These are phyloP conservation scores for Mycosphaerella sp. DNA, from an alignment of 2,329 filamentous ascomycete species.

Conservation along the genomic window DNA sequence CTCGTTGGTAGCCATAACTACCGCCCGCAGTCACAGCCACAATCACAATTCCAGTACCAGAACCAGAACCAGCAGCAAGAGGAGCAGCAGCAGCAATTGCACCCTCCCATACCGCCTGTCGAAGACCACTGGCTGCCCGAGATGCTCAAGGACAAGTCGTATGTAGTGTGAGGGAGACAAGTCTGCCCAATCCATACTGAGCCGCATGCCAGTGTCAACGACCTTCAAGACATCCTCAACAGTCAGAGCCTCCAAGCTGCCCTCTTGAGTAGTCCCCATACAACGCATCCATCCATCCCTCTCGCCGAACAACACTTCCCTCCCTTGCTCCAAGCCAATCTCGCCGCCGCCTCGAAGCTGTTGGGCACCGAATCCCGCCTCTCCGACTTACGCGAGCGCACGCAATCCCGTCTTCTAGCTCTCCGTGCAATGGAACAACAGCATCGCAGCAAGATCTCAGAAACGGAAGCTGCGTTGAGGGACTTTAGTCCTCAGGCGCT, in stretches of 20 bases:
- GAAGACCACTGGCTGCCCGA: slow-evolving; percentile 70
- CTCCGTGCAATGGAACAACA: slow-evolving; percentile 85
- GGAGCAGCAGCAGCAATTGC: slow-evolving; percentile 13
- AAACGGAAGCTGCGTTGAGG: slow-evolving; percentile 77
- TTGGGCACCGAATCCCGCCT: slow-evolving; percentile 55
- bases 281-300: slow-evolving; percentile 64
- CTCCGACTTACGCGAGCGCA: slow-evolving; percentile 57
- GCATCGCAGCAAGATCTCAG: slow-evolving; percentile 80
- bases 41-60: neutral
- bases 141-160: slow-evolving; percentile 76
- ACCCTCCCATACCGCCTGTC: slow-evolving; percentile 23
- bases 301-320: slow-evolving; percentile 60
- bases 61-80: slow-evolving; percentile 10
- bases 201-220: slow-evolving; percentile 49
- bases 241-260: slow-evolving; percentile 62
- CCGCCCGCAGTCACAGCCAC: slow-evolving; percentile 6
- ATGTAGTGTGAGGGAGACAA: slow-evolving; percentile 30
- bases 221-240: slow-evolving; percentile 64
- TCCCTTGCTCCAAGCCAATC: slow-evolving; percentile 61
- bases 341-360: slow-evolving; percentile 59
- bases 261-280: slow-evolving; percentile 60
- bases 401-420: slow-evolving; percentile 74
- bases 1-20: slow-evolving; percentile 22
- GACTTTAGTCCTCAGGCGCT: slow-evolving; percentile 81
- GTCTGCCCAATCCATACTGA: neutral